Base-by-base conservation (phyloP, 2,329 filamentous ascomycete species). In the Ophiostoma australiae region DNA sequence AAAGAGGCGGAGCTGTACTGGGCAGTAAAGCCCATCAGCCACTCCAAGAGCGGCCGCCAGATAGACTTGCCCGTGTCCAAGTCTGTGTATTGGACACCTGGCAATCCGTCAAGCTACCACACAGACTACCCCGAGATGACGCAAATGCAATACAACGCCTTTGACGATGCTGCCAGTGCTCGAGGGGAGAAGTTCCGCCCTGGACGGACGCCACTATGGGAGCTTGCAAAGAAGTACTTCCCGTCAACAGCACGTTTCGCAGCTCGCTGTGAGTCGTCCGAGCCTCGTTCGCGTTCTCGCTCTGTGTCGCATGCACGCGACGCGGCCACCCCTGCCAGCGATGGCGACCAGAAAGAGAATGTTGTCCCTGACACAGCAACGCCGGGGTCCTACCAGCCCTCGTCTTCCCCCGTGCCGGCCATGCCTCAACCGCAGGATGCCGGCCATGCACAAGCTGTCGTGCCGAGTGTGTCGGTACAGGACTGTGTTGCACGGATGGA, bases 51-150 rank as follows among this genome's bases (percentile, higher is more conserved):
- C 0, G 82, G 82, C n/a, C 83, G 87, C 33, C 85, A 86, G 74
- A 86, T 89, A 58, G 86, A 89, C 74, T 80, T 81, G 27, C 84
- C 85, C 4, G 82, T 88, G 15, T 81, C 83, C 74, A 88, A 89
- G 73, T 82, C 80, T 7, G 81, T 81, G 0, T 90, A 85, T 75
- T 90, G 88, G 88, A 82, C 84, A 67, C 79, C 80, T 3, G 80
- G 81, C 65, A 84, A 89, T 74, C 80, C 80, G 70, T 80, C 76
- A 27, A 88, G 85, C 0, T 88, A 87, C 83, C 88, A 90, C 73
- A 80, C 88, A 4, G 77, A 85, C 69, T 90, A 90, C 74, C 88
- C 88, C 0, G 85, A 87, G 73, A 89, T 90, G 86, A 88, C 84
- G 0, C 83, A 86, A 71, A 80, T 86, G 7, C 87, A 90, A 73